Base-by-base conservation (phyloP, 1,139 yeast genomes). In the Hansenula sp. region DNA sequence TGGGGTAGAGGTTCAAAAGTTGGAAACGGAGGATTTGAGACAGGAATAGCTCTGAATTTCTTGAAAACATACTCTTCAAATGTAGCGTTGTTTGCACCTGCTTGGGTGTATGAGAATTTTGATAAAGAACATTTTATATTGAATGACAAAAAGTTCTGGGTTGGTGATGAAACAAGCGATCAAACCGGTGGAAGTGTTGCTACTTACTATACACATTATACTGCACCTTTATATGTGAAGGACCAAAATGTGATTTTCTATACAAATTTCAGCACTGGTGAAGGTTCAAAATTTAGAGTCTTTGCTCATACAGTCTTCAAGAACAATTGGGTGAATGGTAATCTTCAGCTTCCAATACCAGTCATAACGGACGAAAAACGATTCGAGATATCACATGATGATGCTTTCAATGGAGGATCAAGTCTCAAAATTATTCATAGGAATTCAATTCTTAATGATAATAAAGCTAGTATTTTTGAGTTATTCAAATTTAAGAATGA, bases 51-150 rank as follows among this genome's bases (percentile, higher is more conserved):
- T 0, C 46, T 65, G 28, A 54, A 56, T 31, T 46, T 52, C 33
- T 47, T 65, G 11, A 48, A 55, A 18, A 52, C 52, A 9, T 60
- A 61, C 45, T 52, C 56, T 19, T 51, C 67, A 2, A 66, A 66
- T 40, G 55, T 61, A 19, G 66, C 61, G 1, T 44, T 68, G 10
- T 67, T 67, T 57, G 71, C 70, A 8, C 70, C 71, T 8, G 69
- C 68, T 6, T 67, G 71, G 71, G 64, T 69, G 1, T 66, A 62
- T 48, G 71, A 68, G 43, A 48, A 52, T 32, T 48, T 48, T 33
- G 44, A 40, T 6, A 43, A 44, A 7, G 44, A 42, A 8, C 50
- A 57, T 8, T 66, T 65, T 42, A 34, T 51, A n/a, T 42, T 46
- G 12, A 59, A 59, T 37, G 71, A 66, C 41, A 52, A 57, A 4